Evolutionary conservation across 192 early-diverging fungal genomes (phyloP), one percentile per base, ranked within the genome.

Genomic region (Coemansia sp.): DNA sequence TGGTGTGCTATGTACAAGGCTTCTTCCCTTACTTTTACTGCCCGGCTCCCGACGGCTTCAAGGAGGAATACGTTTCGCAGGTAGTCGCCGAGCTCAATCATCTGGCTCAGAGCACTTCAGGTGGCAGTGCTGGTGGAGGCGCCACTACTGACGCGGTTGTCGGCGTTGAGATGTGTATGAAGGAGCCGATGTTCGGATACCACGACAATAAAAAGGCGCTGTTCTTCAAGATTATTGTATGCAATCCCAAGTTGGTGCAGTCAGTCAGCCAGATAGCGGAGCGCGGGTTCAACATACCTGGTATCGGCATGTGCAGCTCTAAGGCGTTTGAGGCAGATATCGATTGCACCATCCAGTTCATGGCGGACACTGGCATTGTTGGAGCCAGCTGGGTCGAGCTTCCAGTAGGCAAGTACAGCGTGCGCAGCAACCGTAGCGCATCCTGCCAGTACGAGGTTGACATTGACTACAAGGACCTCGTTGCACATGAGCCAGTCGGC

Each of bases 1-100:
- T 98, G 27, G 70, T 91, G 0, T 97, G 95, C 71, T 91, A 94
- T 85, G 94, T 97, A 0, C 87, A 89, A 14, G 94, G 91, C 2
- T 98, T 97, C 64, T 84, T 87, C 32, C 94, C 94, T 29, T 99
- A 99, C 75, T 94, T 98, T 79, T 99, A 97, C 78, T 88, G 96
- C 24, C 89, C 93, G 4, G 94, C 95, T 10, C 97, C 97, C 32
- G n/a, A 72, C 4, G 89, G 90, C 17, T 94, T 96, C 62, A 76
- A 83, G 20, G 73, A 85, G 19, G 77, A 84, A 10, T 73, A 94
- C 65, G 68, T 94, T 22, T 73, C 83, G 22, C 31, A 45, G 61
- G 62, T 79, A 15, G 31, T 81, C 32, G 59, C 71, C 2, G 69
- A 74, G 67, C 70, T 83, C 41, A 83, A 84, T 40, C 64, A 39